phyloP scores from a whole-genome alignment of 139 green algal species.

The Chlamydomonas sphaeroides region DNA sequence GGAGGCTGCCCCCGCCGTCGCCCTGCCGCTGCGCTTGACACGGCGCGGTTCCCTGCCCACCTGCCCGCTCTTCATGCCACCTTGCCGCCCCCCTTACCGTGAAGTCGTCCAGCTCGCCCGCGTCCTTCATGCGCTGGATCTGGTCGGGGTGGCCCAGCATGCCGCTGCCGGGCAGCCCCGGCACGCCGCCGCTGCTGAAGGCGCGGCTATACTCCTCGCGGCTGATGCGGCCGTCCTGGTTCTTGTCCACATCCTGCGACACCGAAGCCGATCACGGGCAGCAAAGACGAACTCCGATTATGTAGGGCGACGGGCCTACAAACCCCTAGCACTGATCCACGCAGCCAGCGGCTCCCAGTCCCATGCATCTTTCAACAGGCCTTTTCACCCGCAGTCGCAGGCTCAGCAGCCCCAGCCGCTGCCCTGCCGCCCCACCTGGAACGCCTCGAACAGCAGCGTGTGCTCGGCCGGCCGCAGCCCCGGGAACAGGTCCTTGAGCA shows the following conservation, averaged over 20 bases:
- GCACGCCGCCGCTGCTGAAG: constrained; percentile 46
- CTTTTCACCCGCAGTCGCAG: too few relatives aligned
- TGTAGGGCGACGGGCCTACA: too few relatives aligned
- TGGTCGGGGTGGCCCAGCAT: constrained; percentile 13
- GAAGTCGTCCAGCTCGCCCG: constrained; percentile 43
- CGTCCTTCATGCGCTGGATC: constrained; percentile 29
- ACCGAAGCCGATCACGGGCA: background rate
- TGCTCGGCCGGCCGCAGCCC: constrained; percentile 46
- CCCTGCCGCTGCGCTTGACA: too few relatives aligned
- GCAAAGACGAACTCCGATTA: too few relatives aligned
- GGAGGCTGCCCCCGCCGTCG: too few relatives aligned
- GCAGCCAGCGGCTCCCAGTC: too few relatives aligned
- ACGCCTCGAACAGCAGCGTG: constrained; percentile 45
- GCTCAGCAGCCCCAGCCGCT: too few relatives aligned
- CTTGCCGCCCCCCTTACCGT: background rate
- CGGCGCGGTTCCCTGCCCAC: background rate
- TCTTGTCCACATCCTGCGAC: constrained; percentile 49
- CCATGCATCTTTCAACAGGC: too few relatives aligned
- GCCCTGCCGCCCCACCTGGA: constrained; percentile 40
- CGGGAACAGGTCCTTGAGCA: constrained; percentile 59
- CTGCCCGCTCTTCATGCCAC: background rate
- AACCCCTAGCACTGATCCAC: too few relatives aligned
- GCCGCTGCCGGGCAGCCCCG: constrained; percentile 35
- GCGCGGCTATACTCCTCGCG: constrained; percentile 46
- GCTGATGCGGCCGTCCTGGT: constrained; percentile 47